These are phyloP conservation scores for Chaetomium fimeti DNA, from an alignment of 495 filamentous ascomycete species.

Conservation along the genomic window DNA sequence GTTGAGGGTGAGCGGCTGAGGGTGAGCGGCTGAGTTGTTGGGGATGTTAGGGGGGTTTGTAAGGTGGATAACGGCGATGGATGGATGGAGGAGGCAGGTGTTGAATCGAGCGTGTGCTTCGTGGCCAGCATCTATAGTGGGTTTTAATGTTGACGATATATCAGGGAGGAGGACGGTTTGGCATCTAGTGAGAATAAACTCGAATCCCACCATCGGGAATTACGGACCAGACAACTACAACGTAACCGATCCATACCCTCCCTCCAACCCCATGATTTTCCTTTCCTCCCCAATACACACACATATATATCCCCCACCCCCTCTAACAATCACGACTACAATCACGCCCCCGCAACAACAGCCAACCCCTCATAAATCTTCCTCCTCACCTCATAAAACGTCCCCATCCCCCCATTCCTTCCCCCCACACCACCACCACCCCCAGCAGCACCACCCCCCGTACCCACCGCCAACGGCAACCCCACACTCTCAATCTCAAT, in stretches of 20 bases:
- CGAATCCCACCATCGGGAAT: neutral
- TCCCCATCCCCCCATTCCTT: constrained; percentile 19
- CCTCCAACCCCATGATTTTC: neutral
- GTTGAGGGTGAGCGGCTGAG: constrained; percentile 24
- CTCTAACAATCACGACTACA: neutral
- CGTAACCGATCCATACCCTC: neutral
- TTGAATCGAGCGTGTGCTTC: too few relatives aligned
- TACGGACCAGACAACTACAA: neutral
- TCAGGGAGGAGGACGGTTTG: too few relatives aligned
- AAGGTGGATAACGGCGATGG: too few relatives aligned
- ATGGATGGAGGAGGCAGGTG: too few relatives aligned
- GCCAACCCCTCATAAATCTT: constrained; percentile 41
- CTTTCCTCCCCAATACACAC: neutral
- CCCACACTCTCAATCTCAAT: constrained; percentile 87
- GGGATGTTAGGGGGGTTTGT: too few relatives aligned
- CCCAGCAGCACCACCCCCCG: constrained; percentile 24
- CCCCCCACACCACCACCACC: constrained; percentile 22
- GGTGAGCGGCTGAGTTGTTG: too few relatives aligned
- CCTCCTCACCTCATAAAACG: constrained; percentile 37
- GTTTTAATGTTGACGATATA: too few relatives aligned
- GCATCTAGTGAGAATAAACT: too few relatives aligned
- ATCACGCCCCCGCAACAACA: constrained; percentile 36
- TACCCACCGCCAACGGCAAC: constrained; percentile 39
- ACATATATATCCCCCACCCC: neutral
- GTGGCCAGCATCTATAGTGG: too few relatives aligned